Evolutionary conservation across 495 filamentous ascomycete genomes (phyloP), one percentile per base, ranked within the genome.

Genomic region (Penicillium egyptiacum): DNA sequence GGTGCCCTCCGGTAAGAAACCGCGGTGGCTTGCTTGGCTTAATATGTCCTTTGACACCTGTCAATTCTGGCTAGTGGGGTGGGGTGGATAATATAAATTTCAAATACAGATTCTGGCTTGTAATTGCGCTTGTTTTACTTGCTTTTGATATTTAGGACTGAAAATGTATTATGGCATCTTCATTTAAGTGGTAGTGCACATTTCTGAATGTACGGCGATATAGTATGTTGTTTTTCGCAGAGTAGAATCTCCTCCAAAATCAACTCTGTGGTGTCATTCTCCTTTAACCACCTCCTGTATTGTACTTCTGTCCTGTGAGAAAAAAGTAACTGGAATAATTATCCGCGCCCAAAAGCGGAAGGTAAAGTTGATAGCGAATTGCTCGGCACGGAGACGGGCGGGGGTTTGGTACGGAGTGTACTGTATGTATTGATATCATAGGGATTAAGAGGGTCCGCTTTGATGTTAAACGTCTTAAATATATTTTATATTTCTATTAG

Each of bases 231-330:
- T 37, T n/a, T 37, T 37, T 37, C 6, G 33, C 14, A 35, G 12
- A 35, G 33, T 14, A 37, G 14, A 37, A n/a, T 5, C 33, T 37
- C 33, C 5, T 4, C 31, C 12, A 8, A 39, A 39, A 39, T 8
- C 16, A 39, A 9, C 17, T n/a, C 16, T n/a, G 17, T n/a, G 4
- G 14, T 17, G 7, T 39, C 14, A 6, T 37, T n/a, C 33, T 37
- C 4, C 20, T 14, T n/a, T 14, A n/a, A 19, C 25, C 54, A 39
- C 26, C 42, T 39, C 26, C 53, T 58, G 55, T 51, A 59, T 42
- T 8, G 60, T 63, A 63, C 60, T 59, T 62, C 43, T 53, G 60
- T 49, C 42, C 25, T 14, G 30, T 19, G 30, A 37, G 7, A 37
- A 37, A 37, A 37, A 35, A n/a, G 17, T 7, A 26, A n/a, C 12